These are phyloP conservation scores for Solanum habrochaites DNA, from an alignment of 257 asterid genomes.

Conservation along the genomic window DNA sequence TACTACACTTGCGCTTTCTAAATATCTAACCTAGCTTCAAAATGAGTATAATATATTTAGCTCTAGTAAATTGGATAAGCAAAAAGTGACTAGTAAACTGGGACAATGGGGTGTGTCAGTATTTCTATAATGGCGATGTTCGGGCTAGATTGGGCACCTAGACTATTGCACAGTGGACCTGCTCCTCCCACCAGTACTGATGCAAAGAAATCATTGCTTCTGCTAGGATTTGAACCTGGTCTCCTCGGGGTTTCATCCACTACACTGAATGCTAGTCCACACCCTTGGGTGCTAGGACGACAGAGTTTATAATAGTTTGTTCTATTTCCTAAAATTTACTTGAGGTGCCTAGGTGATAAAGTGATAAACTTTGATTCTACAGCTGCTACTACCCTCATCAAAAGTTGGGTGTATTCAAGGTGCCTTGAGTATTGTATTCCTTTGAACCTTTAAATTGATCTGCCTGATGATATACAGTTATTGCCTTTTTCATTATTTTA, in stretches of 20 bases:
- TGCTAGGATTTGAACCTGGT: neutral
- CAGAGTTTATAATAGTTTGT: neutral
- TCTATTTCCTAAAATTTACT: neutral
- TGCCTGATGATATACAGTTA: neutral
- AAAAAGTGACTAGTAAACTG: neutral
- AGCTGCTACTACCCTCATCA: neutral
- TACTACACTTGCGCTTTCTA: neutral
- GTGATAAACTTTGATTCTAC: neutral
- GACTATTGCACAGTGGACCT: neutral
- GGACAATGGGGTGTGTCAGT: neutral
- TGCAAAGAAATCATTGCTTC: neutral
- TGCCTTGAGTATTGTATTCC: neutral
- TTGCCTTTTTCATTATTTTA: slow-evolving; percentile 9
- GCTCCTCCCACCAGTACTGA: neutral
- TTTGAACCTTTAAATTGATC: neutral
- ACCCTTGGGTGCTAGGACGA: neutral
- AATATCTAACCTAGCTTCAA: neutral
- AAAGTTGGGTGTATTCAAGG: neutral
- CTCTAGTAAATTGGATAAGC: neutral
- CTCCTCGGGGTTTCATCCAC: neutral
- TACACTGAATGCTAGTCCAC: neutral
- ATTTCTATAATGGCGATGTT: neutral
- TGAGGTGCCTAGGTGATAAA: neutral
- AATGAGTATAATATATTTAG: neutral
- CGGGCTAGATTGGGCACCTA: neutral